Evolutionary conservation across 2,329 filamentous ascomycete species (phyloP).

Genomic region (Tolypocladium capitatum): DNA sequence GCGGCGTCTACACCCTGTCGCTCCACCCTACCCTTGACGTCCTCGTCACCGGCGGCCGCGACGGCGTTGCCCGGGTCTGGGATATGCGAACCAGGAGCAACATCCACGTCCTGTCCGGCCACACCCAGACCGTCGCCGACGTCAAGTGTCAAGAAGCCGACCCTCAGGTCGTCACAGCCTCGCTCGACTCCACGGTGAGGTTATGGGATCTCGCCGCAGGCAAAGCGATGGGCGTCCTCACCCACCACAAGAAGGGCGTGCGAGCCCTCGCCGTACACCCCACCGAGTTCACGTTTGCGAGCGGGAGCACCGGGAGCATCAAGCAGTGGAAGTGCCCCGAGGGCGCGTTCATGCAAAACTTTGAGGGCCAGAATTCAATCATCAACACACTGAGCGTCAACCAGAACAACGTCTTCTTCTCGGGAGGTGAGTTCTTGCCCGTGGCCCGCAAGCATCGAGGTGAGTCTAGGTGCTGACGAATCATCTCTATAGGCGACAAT

Average conservation of each 20-base stretch:
- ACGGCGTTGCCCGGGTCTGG: conserved; percentile 92
- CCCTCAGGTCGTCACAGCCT: conserved; percentile 88
- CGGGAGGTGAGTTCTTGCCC: conserved; percentile 42
- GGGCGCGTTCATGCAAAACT: conserved; percentile 98
- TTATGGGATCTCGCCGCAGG: conserved; percentile 94
- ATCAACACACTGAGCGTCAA: conserved; percentile 92
- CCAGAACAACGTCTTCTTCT: conserved; percentile 89
- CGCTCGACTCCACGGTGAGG: conserved; percentile 79
- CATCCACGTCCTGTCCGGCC: conserved; percentile 82
- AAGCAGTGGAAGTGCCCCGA: conserved; percentile 99
- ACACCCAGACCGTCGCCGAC: conserved; percentile 81
- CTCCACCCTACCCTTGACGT: conserved; percentile 94
- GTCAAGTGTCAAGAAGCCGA: conserved; percentile 92
- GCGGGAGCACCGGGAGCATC: conserved; percentile 80
- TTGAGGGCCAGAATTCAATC: conserved; percentile 90
- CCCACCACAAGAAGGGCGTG: conserved; percentile 97
- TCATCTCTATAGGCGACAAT: conserved; percentile 55
- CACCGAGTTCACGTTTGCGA: conserved; percentile 90
- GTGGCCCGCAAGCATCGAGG: neutral
- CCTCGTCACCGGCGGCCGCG: conserved; percentile 83
- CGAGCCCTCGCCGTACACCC: conserved; percentile 75
- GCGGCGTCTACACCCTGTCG: conserved; percentile 83
- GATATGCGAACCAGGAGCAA: conserved; percentile 96
- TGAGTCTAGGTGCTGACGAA: neutral
- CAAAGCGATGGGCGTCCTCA: conserved; percentile 90